These are phyloP conservation scores for Mycena galericulata DNA, from an alignment of 768 basidiomycete species.

Conservation along the genomic window DNA sequence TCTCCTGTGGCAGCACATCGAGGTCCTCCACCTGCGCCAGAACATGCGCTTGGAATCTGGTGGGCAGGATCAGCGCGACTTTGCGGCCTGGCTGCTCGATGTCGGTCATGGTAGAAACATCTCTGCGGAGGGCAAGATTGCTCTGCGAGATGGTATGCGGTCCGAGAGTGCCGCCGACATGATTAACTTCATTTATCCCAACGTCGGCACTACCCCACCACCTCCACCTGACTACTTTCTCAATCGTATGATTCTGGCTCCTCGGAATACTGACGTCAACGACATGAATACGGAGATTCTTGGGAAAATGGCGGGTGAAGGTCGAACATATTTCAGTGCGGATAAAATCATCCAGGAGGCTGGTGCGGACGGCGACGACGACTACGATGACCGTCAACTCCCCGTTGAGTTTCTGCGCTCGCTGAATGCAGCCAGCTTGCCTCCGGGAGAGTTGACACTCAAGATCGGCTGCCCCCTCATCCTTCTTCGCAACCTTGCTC, in stretches of 20 bases:
- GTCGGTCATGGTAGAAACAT: constrained; percentile 35
- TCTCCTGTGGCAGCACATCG: constrained; percentile 47
- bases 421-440: constrained; percentile 52
- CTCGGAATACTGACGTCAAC: constrained; percentile 52
- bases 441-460: constrained; percentile 48
- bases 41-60: constrained; percentile 52
- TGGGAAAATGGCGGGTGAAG: constrained; percentile 38
- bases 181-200: constrained; percentile 41
- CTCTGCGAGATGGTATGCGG: constrained; percentile 15
- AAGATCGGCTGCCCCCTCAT: constrained; percentile 53
- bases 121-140: constrained; percentile 10
- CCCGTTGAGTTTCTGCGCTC: constrained; percentile 54
- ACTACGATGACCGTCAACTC: constrained; percentile 40
- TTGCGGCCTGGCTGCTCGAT: constrained; percentile 31
- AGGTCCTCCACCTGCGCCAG: constrained; percentile 41
- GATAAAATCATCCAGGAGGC: constrained; percentile 39
- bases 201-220: constrained; percentile 16
- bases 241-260: constrained; percentile 50
- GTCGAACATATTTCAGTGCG: constrained; percentile 40
- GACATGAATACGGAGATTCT: constrained; percentile 47
- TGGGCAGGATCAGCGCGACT: constrained; percentile 35
- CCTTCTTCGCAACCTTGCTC: constrained; percentile 56
- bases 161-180: constrained; percentile 44
- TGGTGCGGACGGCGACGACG: constrained; percentile 33
- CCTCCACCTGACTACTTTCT: constrained; percentile 46